Evolutionary conservation across 2,329 filamentous ascomycete species (phyloP), one percentile per base, ranked within the genome.

Genomic region (Colletotrichum incanum): DNA sequence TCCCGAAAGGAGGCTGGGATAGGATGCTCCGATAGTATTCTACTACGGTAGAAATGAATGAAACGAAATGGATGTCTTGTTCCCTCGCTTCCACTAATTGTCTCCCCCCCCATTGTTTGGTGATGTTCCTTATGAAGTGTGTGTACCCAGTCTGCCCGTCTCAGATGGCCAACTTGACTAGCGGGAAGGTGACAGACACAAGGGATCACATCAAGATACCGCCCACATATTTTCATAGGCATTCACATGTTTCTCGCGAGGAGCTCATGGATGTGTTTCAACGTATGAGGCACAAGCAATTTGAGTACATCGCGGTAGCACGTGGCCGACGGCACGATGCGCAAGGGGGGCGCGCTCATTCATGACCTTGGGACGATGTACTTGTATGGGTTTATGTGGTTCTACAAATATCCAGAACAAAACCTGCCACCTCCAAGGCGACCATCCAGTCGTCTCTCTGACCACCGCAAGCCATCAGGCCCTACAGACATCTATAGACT

Each of bases 1-100:
- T 58, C 34, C 39, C 55, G 23, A 41, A 45, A 55, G 26, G 59
- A 45, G 55, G 26, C 58, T 41, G 59, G 47, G 43, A 66, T 39
- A 50, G 56, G 67, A 49, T 49, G 62, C 50, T 34, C 47, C 12
- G 26, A 52, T 63, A 28, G 20, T 41, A 28, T 26, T 67, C 67
- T 70, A 68, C 72, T 20, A 47, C 5, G 65, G 66, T 73, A 73
- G 72, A 73, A 56, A 74, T 65, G 70, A 74, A 66, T 70, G 72
- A 73, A 66, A 74, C 62, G 70, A 73, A 72, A 74, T 70, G 72
- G 72, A 73, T 73, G 64, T 69, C 54, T 61, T 55, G 54, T 23
- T 72, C 39, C 47, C 54, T 65, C 54, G 60, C 66, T 60, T 71
- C 60, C 56, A 63, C 18, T 39, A 61, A 8, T 3, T 5, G 6